Evolutionary conservation across 495 filamentous ascomycete genomes (phyloP).

Genomic region (Thermothielavioides terrestris): DNA sequence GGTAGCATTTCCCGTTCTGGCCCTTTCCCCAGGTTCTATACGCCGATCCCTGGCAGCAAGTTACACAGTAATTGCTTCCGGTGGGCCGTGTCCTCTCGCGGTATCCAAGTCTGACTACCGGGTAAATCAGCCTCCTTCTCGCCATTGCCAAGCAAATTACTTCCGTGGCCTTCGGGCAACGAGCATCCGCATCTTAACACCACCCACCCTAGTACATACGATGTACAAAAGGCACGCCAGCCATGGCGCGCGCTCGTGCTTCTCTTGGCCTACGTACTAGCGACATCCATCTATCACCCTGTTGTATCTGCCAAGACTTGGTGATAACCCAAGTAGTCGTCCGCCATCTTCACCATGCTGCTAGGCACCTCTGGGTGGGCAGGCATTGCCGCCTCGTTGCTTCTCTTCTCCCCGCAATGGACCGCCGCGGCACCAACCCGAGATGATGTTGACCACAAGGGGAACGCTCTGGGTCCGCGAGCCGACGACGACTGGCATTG

Average conservation of each 20-base stretch:
- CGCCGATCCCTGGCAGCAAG: not conserved
- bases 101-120: conserved; percentile 8
- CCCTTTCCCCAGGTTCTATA: too few relatives aligned
- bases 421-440: conserved; percentile 1
- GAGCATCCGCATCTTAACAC: conserved; percentile 12
- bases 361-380: not conserved
- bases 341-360: not conserved
- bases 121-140: conserved; percentile 12
- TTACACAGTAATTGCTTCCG: not conserved
- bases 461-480: not conserved
- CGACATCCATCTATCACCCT: too few relatives aligned
- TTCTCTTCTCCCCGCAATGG: not conserved
- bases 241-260: too few relatives aligned
- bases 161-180: conserved; percentile 14
- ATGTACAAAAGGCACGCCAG: conserved; percentile 1
- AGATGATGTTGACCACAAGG: not conserved
- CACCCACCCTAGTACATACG: not conserved
- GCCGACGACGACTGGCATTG: conserved; percentile 38
- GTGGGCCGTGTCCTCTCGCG: not conserved
- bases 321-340: not conserved
- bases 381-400: conserved; percentile 1
- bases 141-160: conserved; percentile 12
- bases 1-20: too few relatives aligned
- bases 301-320: not conserved
- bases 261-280: too few relatives aligned